Evolutionary conservation across 495 filamentous ascomycete species (phyloP).

Genomic region (Ascodesmis nigricans): DNA sequence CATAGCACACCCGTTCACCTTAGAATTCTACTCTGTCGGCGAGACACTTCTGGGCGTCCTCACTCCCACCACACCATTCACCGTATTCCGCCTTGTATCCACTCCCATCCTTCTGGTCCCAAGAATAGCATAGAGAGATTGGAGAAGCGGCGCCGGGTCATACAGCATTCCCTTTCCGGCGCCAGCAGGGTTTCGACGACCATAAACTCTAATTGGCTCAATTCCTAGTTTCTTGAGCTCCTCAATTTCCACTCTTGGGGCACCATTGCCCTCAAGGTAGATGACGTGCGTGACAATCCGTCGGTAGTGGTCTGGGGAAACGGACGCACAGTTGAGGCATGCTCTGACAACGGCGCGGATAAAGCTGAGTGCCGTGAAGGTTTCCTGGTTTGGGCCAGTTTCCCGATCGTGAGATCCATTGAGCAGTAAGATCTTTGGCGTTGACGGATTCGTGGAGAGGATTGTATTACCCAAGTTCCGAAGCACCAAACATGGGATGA

Average conservation of each 20-base stretch:
- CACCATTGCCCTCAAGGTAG: slow-evolving; percentile 50
- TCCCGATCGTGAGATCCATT: slow-evolving; percentile 71
- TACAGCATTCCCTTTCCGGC: slow-evolving; percentile 38
- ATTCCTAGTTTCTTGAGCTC: slow-evolving; percentile 46
- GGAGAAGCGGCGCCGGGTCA: slow-evolving; percentile 50
- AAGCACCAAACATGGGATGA: slow-evolving; percentile 55
- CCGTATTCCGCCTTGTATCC: slow-evolving; percentile 37
- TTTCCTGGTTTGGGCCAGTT: slow-evolving; percentile 39
- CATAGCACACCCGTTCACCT: too few relatives aligned
- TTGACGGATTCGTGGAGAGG: slow-evolving; percentile 10
- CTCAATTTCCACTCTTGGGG: slow-evolving; percentile 46
- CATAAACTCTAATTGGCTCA: slow-evolving; percentile 53
- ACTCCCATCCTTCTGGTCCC: too few relatives aligned
- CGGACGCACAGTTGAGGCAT: slow-evolving; percentile 25
- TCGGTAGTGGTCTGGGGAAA: slow-evolving; percentile 25
- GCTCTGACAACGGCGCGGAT: slow-evolving; percentile 54
- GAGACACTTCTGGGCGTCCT: slow-evolving; percentile 7
- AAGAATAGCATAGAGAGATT: slow-evolving; percentile 58
- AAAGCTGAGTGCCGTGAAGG: slow-evolving; percentile 56
- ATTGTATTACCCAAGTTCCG: slow-evolving; percentile 39
- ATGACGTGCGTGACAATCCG: slow-evolving; percentile 67
- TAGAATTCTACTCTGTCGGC: too few relatives aligned
- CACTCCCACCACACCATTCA: slow-evolving; percentile 1
- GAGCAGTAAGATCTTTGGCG: slow-evolving; percentile 61
- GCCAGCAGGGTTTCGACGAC: slow-evolving; percentile 31